Conservation (phyloP, 208 protist species). For the Strigomonas culicis region DNA sequence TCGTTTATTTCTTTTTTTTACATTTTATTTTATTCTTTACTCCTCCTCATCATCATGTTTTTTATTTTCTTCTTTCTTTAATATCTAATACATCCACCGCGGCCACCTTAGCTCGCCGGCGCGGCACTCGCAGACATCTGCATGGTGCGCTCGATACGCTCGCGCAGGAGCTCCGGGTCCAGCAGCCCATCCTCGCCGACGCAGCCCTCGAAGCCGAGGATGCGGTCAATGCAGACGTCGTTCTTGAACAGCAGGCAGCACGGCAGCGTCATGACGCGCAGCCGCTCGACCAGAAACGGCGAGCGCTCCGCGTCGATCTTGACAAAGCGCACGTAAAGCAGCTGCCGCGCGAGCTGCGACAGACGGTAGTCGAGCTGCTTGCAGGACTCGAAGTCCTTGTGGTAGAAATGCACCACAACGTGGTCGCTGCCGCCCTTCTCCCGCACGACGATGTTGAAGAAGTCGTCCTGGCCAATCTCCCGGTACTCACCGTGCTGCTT, state of each 20-base stretch:
- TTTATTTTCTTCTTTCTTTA: conserved; percentile 12
- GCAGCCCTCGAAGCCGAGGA: conserved; percentile 95
- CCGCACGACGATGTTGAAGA: conserved; percentile 90
- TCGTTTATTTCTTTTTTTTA: background rate
- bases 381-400: conserved; percentile 95
- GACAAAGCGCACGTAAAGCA: conserved; percentile 91
- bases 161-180: conserved; percentile 60
- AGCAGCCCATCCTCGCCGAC: conserved; percentile 84
- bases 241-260: conserved; percentile 93
- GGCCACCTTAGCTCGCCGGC: background rate
- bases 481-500: conserved; percentile 93
- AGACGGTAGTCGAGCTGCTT: conserved; percentile 94
- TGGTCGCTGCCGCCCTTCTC: conserved; percentile 89
- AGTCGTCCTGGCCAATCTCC: conserved; percentile 92
- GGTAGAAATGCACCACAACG: conserved; percentile 93
- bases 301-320: conserved; percentile 93
- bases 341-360: conserved; percentile 64
- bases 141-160: conserved; percentile 54
- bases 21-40: background rate
- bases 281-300: conserved; percentile 93
- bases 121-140: conserved; percentile 4
- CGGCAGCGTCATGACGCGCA: conserved; percentile 91
- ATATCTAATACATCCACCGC: conserved; percentile 11
- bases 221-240: conserved; percentile 92
- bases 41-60: background rate